Evolutionary conservation across 2,329 filamentous ascomycete species (phyloP), one percentile per base, ranked within the genome.

Genomic region (Epichloe sibirici): DNA sequence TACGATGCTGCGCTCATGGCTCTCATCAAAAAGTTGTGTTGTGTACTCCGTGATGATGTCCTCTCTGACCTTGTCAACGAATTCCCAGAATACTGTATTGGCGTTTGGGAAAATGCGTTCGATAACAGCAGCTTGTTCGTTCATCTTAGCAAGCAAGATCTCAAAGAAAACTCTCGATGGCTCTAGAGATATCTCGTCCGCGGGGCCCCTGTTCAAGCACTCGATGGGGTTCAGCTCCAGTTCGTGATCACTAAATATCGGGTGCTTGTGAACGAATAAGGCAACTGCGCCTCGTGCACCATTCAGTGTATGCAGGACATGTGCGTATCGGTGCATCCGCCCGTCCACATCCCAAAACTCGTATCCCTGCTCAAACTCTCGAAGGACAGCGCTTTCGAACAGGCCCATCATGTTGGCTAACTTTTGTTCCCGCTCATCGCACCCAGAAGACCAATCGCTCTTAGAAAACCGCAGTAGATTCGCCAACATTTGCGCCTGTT

Each of bases 281-380:
- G 97, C 89, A 47, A 94, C 75, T 9, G 82, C 88, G 13, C 85
- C 83, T 42, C 77, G 76, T 15, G 89, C 90, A 28, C 88, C 89
- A 65, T 95, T 94, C 45, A 98, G 74, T 2, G 79, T 78, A 53
- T 87, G 82, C 53, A 98, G 71, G 15, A 98, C 90, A 60, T 89
- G 82, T 2, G 90, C 90, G 67, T 95, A 97, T 62, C 86, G 81
- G 59, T 79, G 82, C 91, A 97, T 96, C 51, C 83, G 78, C 2
- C 88, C 90, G 58, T 95, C 86, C 51, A 94, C 82, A 65, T 98
- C 91, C 71, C 86, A 87, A 44, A 82, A 83, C 65, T 93, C 88
- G 59, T 94, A 95, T 4, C 89, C 93, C 63, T 93, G 86, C 67
- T 94, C 87, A 59, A 98, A 98, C 66, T 98, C 93, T 48, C 86